Evolutionary conservation across 106 monocot genomes (phyloP).

Genomic region (Dendrobium catenatum): DNA sequence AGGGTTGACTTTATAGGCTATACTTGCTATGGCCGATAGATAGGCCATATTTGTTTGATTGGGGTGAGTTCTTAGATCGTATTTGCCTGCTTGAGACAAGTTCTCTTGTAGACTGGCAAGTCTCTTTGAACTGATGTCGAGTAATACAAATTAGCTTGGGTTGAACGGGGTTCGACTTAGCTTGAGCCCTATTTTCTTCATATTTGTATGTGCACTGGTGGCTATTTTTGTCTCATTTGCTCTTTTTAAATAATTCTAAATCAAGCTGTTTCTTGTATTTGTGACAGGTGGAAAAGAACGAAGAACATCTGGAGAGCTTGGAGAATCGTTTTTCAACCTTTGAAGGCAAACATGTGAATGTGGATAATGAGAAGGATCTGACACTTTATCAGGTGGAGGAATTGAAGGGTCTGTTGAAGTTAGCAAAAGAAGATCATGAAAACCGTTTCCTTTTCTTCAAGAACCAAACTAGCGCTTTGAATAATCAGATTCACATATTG

Average conservation of each 20-base stretch:
- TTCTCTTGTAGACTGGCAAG: too few species aligned
- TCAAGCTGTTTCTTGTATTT: not conserved
- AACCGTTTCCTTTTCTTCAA: conserved; percentile 8
- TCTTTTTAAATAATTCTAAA: not conserved
- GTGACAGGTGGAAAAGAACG: conserved; percentile 45
- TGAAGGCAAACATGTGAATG: conserved; percentile 28
- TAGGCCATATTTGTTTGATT: too few species aligned
- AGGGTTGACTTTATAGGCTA: too few species aligned
- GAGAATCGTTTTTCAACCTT: conserved; percentile 30
- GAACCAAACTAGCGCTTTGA: conserved; percentile 13
- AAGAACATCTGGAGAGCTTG: conserved; percentile 25
- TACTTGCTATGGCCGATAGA: too few species aligned
- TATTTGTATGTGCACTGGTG: too few species aligned
- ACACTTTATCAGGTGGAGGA: conserved; percentile 27
- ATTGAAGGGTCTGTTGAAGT: conserved; percentile 20
- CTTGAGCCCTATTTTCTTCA: too few species aligned
- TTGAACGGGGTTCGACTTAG: too few species aligned
- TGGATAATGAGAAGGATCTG: conserved; percentile 30
- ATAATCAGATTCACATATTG: conserved; percentile 26
- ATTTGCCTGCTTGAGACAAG: too few species aligned
- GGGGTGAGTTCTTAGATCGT: too few species aligned
- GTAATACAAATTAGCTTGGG: too few species aligned
- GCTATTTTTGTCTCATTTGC: not conserved
- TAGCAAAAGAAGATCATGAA: conserved; percentile 29
- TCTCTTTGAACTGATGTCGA: too few species aligned